These are phyloP conservation scores for Ganoderma multipileum DNA, from an alignment of 1,284 basidiomycete genomes.

Conservation along the genomic window DNA sequence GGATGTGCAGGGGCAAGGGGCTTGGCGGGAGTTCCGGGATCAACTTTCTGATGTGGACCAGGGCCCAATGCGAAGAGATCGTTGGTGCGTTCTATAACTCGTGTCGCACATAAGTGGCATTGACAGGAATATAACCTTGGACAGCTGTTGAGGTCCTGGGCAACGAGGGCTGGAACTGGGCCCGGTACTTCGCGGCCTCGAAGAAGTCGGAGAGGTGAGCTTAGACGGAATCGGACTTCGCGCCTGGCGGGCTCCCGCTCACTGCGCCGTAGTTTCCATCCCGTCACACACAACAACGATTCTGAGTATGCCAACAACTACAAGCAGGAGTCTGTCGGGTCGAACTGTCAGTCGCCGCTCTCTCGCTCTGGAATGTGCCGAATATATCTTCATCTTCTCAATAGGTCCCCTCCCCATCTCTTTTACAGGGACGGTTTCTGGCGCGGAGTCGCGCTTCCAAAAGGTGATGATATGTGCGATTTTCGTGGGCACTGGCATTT, in stretches of 20 bases:
- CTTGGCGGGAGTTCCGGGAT: conserved; percentile 30
- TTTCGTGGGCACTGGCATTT: too few relatives aligned
- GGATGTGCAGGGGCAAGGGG: conserved; percentile 21
- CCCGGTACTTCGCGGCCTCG: conserved; percentile 29
- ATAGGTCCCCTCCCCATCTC: conserved; percentile 22
- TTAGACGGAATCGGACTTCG: background rate
- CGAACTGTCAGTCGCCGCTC: conserved; percentile 13
- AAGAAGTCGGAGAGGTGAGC: conserved; percentile 32
- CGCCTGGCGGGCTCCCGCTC: background rate
- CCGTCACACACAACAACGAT: background rate
- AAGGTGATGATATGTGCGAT: conserved; percentile 12
- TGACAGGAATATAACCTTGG: too few relatives aligned
- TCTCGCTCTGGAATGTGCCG: background rate
- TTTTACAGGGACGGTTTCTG: conserved; percentile 16
- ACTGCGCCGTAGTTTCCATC: background rate
- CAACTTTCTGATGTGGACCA: conserved; percentile 25
- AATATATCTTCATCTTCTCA: background rate
- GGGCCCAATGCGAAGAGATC: conserved; percentile 23
- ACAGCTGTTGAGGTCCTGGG: conserved; percentile 34
- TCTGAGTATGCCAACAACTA: background rate
- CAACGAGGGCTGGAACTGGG: conserved; percentile 41
- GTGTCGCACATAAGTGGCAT: too few relatives aligned
- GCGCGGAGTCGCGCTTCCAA: conserved; percentile 22
- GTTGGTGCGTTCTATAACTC: conserved; percentile 15
- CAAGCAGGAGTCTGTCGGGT: conserved; percentile 9